phyloP scores from a whole-genome alignment of 129 eudicot species.

The Pulicaria dysenterica region DNA sequence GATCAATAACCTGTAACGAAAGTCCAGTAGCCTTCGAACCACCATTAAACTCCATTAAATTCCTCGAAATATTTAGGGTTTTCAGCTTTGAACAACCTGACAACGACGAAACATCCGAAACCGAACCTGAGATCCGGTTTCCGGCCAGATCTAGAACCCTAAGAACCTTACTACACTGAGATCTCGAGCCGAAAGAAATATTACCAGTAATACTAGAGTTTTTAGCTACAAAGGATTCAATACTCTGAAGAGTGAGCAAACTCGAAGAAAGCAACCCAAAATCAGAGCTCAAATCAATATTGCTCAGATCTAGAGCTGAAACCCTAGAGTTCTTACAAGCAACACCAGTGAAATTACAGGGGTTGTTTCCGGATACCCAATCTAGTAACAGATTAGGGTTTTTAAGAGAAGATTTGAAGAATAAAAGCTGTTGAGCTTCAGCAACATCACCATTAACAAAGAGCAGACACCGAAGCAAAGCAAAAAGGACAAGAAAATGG shows the following conservation, averaged over 20 bases:
- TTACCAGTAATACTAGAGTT: conserved; percentile 55
- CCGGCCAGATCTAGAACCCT: conserved; percentile 60
- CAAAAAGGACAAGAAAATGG: conserved; percentile 27
- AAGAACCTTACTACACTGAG: conserved; percentile 47
- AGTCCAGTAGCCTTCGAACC: conserved; percentile 31
- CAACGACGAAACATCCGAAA: conserved; percentile 46
- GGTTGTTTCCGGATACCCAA: conserved; percentile 43
- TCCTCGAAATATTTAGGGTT: conserved; percentile 55
- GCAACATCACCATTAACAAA: conserved; percentile 10
- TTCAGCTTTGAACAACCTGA: conserved; percentile 46
- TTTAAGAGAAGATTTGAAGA: conserved; percentile 57
- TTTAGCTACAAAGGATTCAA: conserved; percentile 51
- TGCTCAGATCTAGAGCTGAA: conserved; percentile 57
- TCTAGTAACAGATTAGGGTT: conserved; percentile 42
- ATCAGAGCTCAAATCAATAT: conserved; percentile 40
- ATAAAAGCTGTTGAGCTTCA: conserved; percentile 49
- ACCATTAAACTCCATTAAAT: conserved; percentile 53
- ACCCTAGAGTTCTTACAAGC: conserved; percentile 52
- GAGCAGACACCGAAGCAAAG: conserved; percentile 20
- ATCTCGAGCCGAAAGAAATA: conserved; percentile 36
- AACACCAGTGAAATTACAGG: conserved; percentile 62
- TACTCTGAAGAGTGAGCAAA: conserved; percentile 42
- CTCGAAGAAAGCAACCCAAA: conserved; percentile 36
- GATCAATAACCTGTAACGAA: conserved; percentile 46
- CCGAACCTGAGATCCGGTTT: conserved; percentile 66